Evolutionary conservation across 2,329 filamentous ascomycete species (phyloP).

Genomic region (Monilinia laxa): DNA sequence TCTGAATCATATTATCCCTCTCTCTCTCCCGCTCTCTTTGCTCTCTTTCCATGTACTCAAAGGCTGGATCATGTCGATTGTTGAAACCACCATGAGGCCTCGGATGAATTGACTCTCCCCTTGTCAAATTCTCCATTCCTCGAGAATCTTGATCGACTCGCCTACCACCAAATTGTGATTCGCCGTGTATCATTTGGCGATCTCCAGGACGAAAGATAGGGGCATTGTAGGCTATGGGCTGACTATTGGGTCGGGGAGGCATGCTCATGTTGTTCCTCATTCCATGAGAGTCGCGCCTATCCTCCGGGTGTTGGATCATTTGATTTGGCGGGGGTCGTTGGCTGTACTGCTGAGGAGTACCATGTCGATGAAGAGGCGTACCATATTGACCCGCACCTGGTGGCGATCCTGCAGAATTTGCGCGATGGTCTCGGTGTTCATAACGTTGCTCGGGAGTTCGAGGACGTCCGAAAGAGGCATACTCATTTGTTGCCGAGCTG

Average conservation of each 20-base stretch:
- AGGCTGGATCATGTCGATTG: slow-evolving; percentile 42
- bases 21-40: slow-evolving; percentile 32
- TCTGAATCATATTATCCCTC: slow-evolving; percentile 16
- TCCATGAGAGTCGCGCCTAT: slow-evolving; percentile 43
- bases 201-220: slow-evolving; percentile 50
- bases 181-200: slow-evolving; percentile 27
- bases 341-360: slow-evolving; percentile 57
- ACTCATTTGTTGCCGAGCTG: slow-evolving; percentile 53
- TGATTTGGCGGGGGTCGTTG: slow-evolving; percentile 43
- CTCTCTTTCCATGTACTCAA: slow-evolving; percentile 56
- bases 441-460: slow-evolving; percentile 71
- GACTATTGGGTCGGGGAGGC: slow-evolving; percentile 40
- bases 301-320: slow-evolving; percentile 45
- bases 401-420: slow-evolving; percentile 40
- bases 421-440: slow-evolving; percentile 46
- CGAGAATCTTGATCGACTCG: slow-evolving; percentile 30
- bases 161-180: slow-evolving; percentile 29
- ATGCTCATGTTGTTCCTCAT: slow-evolving; percentile 35
- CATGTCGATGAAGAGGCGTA: slow-evolving; percentile 58
- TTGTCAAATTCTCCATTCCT: slow-evolving; percentile 41
- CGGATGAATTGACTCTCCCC: slow-evolving; percentile 40
- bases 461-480: slow-evolving; percentile 62
- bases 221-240: slow-evolving; percentile 39
- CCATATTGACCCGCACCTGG: slow-evolving; percentile 47
- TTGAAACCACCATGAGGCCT: slow-evolving; percentile 32